Base-by-base conservation (phyloP, 2,329 filamentous ascomycete species). In the Fusarium torulosum region DNA sequence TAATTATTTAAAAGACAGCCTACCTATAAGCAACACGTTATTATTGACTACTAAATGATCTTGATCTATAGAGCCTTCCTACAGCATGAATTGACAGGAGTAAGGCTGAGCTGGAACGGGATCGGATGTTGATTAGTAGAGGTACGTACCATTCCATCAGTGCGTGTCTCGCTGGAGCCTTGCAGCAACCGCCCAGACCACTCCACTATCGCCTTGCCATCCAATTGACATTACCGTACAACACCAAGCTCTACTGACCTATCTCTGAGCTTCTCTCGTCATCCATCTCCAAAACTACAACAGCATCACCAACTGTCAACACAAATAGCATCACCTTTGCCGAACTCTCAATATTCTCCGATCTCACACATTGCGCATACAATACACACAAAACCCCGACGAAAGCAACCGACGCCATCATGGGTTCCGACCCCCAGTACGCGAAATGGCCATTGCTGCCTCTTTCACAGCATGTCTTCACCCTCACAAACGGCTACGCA, bases 381-480 rank as follows among this genome's bases (percentile, higher is more conserved):
- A 37, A 54, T 14, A 33, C 51, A 27, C 23, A 74, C 65, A 76
- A 71, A 62, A 77, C 74, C 35, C 77, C 44, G 25, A 66, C 74
- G 4, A 70, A 64, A 55, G 75, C 65, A 21, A 71, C 71, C 56
- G 52, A 56, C 70, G 67, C 69, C 76, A 87, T 82, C 83, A 94
- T 91, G 88, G 88, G 88, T 75, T 87, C 92, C 77, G 92, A 96
- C 81, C 91, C 91, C 72, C 92, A 94, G 80, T 94, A 94, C 82
- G 90, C 91, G 75, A 92, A 93, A 81, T 95, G 91, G 83, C 92
- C 93, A 65, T 85, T 93, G 80, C 88, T 96, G 77, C 87, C 91
- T 72, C 86, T 96, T 75, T 88, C 91, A 66, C 92, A 96, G 83
- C 89, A 94, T 78, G 92, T 96, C 81, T 96, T 96, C 83, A 90